These are phyloP conservation scores for Punica granatum DNA, from an alignment of 345 rosid species.

Conservation along the genomic window DNA sequence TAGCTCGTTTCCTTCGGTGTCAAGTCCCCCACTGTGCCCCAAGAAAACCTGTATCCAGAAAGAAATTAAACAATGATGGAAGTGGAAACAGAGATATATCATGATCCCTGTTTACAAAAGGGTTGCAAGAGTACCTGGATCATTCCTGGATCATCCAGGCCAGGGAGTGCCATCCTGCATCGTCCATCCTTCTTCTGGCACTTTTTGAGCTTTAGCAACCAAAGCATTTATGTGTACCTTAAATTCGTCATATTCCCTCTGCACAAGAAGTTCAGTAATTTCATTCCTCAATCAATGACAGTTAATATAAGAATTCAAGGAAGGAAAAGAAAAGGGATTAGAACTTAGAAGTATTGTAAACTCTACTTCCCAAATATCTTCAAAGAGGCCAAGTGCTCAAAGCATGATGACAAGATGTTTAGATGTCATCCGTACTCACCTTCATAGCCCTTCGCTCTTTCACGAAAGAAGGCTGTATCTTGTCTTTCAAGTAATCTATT, in stretches of 20 bases:
- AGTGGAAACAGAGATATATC: neutral
- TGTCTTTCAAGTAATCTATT: constrained; percentile 91
- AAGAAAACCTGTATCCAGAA: constrained; percentile 59
- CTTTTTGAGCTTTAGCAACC: constrained; percentile 89
- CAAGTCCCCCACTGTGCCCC: constrained; percentile 93
- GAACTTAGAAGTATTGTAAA: too few species aligned
- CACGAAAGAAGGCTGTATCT: constrained; percentile 89
- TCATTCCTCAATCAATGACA: neutral
- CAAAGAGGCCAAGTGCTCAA: neutral
- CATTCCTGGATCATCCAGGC: constrained; percentile 99
- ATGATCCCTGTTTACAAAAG: neutral
- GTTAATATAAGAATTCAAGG: neutral
- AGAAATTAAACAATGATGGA: neutral
- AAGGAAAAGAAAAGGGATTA: too few species aligned
- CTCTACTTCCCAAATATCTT: neutral
- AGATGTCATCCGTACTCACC: constrained; percentile 28
- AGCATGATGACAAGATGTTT: neutral
- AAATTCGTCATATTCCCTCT: constrained; percentile 95
- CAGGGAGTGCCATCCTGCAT: constrained; percentile 98
- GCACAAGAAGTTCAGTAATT: neutral
- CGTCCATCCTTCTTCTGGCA: constrained; percentile 99
- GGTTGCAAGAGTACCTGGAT: constrained; percentile 52
- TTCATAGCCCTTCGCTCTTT: constrained; percentile 97
- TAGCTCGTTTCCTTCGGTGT: constrained; percentile 91
- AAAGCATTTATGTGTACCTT: constrained; percentile 94